These are phyloP conservation scores for Schizochytrium sp. DNA, from an alignment of 108 stramenopile genomes.

Conservation along the genomic window DNA sequence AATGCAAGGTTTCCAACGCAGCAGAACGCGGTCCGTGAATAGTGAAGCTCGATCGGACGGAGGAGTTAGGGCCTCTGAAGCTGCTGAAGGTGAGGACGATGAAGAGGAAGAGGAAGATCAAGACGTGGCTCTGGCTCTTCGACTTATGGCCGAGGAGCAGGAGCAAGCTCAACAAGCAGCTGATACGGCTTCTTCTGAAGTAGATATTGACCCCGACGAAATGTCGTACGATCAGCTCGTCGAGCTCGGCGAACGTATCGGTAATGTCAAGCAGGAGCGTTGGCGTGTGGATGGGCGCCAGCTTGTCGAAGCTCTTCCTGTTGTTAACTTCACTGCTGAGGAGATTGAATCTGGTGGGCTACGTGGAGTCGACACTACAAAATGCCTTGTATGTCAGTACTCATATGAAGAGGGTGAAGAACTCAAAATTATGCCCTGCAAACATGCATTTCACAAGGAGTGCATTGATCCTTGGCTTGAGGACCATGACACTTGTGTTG, in stretches of 20 bases:
- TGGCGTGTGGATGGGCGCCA: constrained; percentile 28
- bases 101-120: neutral
- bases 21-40: neutral
- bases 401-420: constrained; percentile 82
- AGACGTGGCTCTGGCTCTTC: constrained; percentile 35
- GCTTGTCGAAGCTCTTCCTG: neutral
- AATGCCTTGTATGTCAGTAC: constrained; percentile 89
- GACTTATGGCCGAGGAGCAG: constrained; percentile 40
- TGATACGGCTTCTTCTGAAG: neutral
- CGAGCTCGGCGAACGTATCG: constrained; percentile 34
- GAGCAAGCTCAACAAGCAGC: neutral
- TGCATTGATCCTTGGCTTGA: constrained; percentile 89
- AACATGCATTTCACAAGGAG: constrained; percentile 87
- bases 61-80: neutral
- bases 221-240: constrained; percentile 50
- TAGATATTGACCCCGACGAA: constrained; percentile 37
- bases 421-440: constrained; percentile 83
- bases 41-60: neutral
- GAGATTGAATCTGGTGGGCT: neutral
- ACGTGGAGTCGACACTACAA: constrained; percentile 2
- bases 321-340: neutral
- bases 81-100: neutral
- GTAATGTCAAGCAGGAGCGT: constrained; percentile 59
- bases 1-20: neutral
- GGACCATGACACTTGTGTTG: constrained; percentile 87